phyloP scores from a whole-genome alignment of 257 asterid genomes.

The Ballota nigra region DNA sequence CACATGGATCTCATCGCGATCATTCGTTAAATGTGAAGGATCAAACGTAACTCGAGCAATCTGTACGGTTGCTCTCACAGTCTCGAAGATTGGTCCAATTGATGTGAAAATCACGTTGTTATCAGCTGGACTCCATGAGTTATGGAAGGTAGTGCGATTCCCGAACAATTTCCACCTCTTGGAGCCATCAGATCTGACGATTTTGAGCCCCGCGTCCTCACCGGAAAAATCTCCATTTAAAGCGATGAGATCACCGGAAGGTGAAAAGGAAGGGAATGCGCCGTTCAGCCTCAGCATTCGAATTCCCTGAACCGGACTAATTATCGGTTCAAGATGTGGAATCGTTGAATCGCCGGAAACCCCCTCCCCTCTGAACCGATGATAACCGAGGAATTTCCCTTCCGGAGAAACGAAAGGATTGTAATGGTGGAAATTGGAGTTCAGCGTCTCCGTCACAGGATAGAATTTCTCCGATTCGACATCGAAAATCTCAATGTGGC shows the following conservation, averaged over 20 bases:
- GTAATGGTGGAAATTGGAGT: constrained; percentile 74
- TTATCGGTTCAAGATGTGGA: constrained; percentile 52
- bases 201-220: constrained; percentile 51
- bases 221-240: constrained; percentile 45
- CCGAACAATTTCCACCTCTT: constrained; percentile 56
- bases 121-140: constrained; percentile 75
- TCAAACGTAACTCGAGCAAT: constrained; percentile 70
- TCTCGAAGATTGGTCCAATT: constrained; percentile 65
- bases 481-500: constrained; percentile 76
- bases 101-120: constrained; percentile 61
- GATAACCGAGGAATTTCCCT: constrained; percentile 51
- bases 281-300: constrained; percentile 65
- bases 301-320: constrained; percentile 46
- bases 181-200: constrained; percentile 67
- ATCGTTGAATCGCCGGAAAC: constrained; percentile 34
- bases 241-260: constrained; percentile 58
- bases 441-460: constrained; percentile 53
- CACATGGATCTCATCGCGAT: constrained; percentile 32
- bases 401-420: constrained; percentile 66
- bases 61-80: constrained; percentile 49
- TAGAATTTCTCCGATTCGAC: constrained; percentile 37
- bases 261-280: constrained; percentile 64
- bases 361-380: constrained; percentile 66
- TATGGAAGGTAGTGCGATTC: constrained; percentile 47
- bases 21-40: constrained; percentile 26